Evolutionary conservation across 139 green algal genomes (phyloP), one percentile per base, ranked within the genome.

Genomic region (Protoeuglena noctilucae): DNA sequence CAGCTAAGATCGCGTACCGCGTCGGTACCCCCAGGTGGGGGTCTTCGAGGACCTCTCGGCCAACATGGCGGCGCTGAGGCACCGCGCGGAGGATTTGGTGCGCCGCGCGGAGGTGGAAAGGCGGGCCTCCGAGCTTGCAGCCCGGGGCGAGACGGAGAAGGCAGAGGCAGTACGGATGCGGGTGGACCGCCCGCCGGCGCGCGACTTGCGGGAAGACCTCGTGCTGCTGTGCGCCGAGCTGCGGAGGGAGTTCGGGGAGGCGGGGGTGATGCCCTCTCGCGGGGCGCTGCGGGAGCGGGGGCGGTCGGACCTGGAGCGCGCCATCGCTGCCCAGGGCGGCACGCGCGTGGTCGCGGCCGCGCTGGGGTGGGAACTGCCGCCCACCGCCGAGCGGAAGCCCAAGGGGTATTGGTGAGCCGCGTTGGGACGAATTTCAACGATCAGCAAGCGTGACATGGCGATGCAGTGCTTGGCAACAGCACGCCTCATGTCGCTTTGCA

Each of bases 351-450:
- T 61, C 28, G 41, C 41, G 16, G 23, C 5, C 19, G 18, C n/a
- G 4, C 41, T 54, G 22, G 28, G 28, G 18, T 56, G 56, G n/a
- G 19, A 2, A 2, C 18, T n/a, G n/a, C n/a, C n/a, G n/a, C n/a
- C n/a, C n/a, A n/a, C n/a, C n/a, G n/a, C n/a, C n/a, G n/a, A n/a
- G n/a, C 61, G 63, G 48, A 67, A 70, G 41, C 75, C 66, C 14
- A 54, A 51, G 6, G 74, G 75, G 5, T 84, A 76, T 34, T 84
- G 75, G 75, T 49, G 76, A 48, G 50, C n/a, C n/a, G n/a, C n/a
- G n/a, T n/a, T n/a, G n/a, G n/a, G n/a, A n/a, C n/a, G n/a, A n/a
- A n/a, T n/a, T n/a, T n/a, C n/a, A n/a, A n/a, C n/a, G n/a, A n/a
- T n/a, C n/a, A n/a, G n/a, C n/a, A n/a, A n/a, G n/a, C n/a, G n/a